Percentiles rank a stretch among this genome's conserved stretches.
Conservation (phyloP, 2,329 filamentous ascomycete species). For the Trichoderma arundinaceum region DNA sequence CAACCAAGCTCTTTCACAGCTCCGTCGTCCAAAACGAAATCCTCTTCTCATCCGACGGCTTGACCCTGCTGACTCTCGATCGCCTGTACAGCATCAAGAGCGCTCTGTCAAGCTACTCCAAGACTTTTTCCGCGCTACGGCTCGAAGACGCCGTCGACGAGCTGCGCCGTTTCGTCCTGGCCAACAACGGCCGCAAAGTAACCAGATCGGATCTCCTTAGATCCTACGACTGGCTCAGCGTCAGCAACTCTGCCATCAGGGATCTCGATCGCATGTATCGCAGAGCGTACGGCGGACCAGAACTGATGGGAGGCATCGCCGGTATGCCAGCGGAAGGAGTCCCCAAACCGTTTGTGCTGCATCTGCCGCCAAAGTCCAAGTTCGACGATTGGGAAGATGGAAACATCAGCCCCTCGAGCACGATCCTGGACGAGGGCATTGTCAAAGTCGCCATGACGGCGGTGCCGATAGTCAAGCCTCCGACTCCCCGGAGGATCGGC, state of each 20-base stretch:
- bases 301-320: slow-evolving; percentile 54
- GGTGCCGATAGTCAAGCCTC: slow-evolving; percentile 35
- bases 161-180: slow-evolving; percentile 63
- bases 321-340: slow-evolving; percentile 38
- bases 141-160: slow-evolving; percentile 69
- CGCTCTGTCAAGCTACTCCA: slow-evolving; percentile 62
- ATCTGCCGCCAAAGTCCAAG: slow-evolving; percentile 9
- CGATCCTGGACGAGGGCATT: slow-evolving; percentile 35
- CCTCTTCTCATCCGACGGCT: slow-evolving; percentile 64
- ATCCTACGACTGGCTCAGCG: slow-evolving; percentile 63
- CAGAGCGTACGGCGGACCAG: slow-evolving; percentile 59
- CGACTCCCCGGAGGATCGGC: slow-evolving; percentile 38
- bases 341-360: not conserved
- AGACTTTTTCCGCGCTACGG: slow-evolving; percentile 50
- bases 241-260: slow-evolving; percentile 55
- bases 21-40: slow-evolving; percentile 66
- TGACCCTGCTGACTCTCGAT: slow-evolving; percentile 66
- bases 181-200: slow-evolving; percentile 57
- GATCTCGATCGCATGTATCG: slow-evolving; percentile 64
- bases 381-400: slow-evolving; percentile 36
- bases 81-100: slow-evolving; percentile 68
- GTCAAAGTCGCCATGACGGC: slow-evolving; percentile 38
- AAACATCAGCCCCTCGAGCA: slow-evolving; percentile 30
- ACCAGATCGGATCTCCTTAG: slow-evolving; percentile 57
- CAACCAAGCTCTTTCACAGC: slow-evolving; percentile 58